Conservation (phyloP, 768 basidiomycete species). For the Mycena rosella region DNA sequence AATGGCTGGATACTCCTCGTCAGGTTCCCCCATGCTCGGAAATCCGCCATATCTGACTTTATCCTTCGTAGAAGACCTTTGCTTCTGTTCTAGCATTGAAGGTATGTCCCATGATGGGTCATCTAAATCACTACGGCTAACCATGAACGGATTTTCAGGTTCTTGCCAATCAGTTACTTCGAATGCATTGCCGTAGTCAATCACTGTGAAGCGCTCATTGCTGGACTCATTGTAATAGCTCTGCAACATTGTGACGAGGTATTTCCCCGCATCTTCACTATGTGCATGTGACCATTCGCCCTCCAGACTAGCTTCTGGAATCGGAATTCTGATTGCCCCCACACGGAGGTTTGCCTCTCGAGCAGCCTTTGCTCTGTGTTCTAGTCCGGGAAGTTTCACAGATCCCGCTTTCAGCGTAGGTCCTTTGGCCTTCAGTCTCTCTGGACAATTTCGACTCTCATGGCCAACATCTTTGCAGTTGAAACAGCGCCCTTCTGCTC, state of each 20-base stretch:
- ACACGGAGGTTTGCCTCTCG: constrained; percentile 12
- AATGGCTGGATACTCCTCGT: not conserved
- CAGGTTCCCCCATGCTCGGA: not conserved
- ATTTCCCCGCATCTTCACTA: not conserved
- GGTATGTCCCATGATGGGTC: not conserved
- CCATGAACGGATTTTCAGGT: constrained; percentile 4
- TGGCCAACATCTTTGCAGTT: constrained; percentile 39
- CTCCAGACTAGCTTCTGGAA: too few species aligned
- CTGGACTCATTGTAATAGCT: not conserved
- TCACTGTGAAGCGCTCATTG: constrained; percentile 16
- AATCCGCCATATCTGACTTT: not conserved
- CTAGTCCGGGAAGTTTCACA: not conserved
- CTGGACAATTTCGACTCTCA: constrained; percentile 33
- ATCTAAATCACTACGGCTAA: not conserved
- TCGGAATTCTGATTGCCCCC: not conserved
- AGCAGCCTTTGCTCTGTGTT: not conserved
- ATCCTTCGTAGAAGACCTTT: too few species aligned
- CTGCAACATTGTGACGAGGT: constrained; percentile 12
- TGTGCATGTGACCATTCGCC: not conserved
- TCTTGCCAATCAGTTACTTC: constrained; percentile 25
- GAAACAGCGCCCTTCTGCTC: constrained; percentile 38
- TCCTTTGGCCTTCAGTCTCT: constrained; percentile 20
- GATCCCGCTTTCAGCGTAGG: constrained; percentile 24
- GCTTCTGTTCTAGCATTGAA: too few species aligned
- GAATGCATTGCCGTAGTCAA: constrained; percentile 18